Conservation (phyloP, 768 basidiomycete species). For the Cystoderma amianthinum region DNA sequence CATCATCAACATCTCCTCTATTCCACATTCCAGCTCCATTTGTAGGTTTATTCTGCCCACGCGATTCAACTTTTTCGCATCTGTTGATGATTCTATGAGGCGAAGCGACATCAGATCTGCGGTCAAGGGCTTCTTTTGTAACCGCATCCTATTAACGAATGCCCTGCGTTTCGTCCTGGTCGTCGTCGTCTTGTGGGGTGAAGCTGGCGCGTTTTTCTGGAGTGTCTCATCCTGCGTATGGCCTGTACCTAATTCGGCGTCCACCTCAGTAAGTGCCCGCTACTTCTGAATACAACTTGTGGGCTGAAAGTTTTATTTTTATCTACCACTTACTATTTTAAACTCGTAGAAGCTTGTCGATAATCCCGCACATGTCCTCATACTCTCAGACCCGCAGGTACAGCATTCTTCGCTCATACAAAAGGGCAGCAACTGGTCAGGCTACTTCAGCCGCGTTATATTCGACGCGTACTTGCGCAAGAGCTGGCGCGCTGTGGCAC, state of each 20-base stretch:
- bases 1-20: too few relatives aligned
- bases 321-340: slow-evolving; percentile 1
- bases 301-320: too few relatives aligned
- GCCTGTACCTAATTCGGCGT: slow-evolving; percentile 36
- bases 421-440: slow-evolving; percentile 33
- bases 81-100: slow-evolving; percentile 8
- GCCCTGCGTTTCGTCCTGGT: slow-evolving; percentile 47
- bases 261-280: too few relatives aligned
- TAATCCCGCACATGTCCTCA: slow-evolving; percentile 48
- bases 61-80: too few relatives aligned
- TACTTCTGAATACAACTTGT: slow-evolving; percentile 1
- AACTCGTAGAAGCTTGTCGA: slow-evolving; percentile 6
- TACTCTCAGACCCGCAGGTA: slow-evolving; percentile 68
- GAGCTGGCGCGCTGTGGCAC: slow-evolving; percentile 58
- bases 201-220: slow-evolving; percentile 54
- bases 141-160: slow-evolving; percentile 27
- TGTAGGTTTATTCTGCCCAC: too few relatives aligned
- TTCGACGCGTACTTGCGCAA: slow-evolving; percentile 58
- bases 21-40: too few relatives aligned
- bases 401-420: slow-evolving; percentile 29
- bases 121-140: slow-evolving; percentile 8
- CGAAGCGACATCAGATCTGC: slow-evolving; percentile 1
- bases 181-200: slow-evolving; percentile 56
- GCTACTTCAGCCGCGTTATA: slow-evolving; percentile 32
- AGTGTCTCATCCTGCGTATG: slow-evolving; percentile 52